A percentile compares a stretch with the other conserved stretches of the same genome.
Conservation (phyloP, 768 basidiomycete genomes). For the Podaxis pistillaris region DNA sequence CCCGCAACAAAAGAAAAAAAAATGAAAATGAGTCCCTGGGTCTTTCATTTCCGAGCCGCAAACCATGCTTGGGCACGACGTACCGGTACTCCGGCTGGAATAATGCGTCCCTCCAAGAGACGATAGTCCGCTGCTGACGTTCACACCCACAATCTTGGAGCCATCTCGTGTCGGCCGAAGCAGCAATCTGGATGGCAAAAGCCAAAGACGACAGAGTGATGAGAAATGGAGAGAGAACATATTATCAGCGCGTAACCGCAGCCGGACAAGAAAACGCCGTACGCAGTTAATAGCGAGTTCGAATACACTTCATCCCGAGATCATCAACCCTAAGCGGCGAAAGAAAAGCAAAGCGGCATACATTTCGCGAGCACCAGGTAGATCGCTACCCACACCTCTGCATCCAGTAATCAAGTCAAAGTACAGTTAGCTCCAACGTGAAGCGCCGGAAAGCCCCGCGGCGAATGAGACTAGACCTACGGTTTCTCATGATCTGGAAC, state of each 20-base stretch:
- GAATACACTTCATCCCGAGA: constrained; percentile 23
- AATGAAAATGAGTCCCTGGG: not conserved
- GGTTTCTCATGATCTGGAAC: constrained; percentile 24
- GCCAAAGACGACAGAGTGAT: not conserved
- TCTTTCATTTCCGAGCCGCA: not conserved
- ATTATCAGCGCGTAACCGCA: not conserved
- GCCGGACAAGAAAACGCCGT: not conserved
- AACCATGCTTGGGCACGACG: not conserved
- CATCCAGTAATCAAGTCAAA: not conserved
- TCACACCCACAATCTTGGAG: no score
- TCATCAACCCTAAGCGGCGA: not conserved
- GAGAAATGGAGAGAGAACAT: not conserved
- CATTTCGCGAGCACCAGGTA: constrained; percentile 26
- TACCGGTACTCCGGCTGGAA: constrained; percentile 1
- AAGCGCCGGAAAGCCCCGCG: not conserved
- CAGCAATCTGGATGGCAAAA: not conserved
- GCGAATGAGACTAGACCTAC: constrained; percentile 8
- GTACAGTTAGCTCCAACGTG: not conserved
- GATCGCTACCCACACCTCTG: constrained; percentile 27
- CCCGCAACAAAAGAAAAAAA: not conserved
- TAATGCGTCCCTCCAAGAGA: not conserved
- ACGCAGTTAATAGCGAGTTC: constrained; percentile 26
- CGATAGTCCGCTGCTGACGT: not conserved
- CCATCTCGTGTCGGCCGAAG: not conserved
- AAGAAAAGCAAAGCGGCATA: constrained; percentile 3